These are phyloP conservation scores for Exophiala dermatitidis DNA, from an alignment of 2,329 filamentous ascomycete species.

Conservation along the genomic window DNA sequence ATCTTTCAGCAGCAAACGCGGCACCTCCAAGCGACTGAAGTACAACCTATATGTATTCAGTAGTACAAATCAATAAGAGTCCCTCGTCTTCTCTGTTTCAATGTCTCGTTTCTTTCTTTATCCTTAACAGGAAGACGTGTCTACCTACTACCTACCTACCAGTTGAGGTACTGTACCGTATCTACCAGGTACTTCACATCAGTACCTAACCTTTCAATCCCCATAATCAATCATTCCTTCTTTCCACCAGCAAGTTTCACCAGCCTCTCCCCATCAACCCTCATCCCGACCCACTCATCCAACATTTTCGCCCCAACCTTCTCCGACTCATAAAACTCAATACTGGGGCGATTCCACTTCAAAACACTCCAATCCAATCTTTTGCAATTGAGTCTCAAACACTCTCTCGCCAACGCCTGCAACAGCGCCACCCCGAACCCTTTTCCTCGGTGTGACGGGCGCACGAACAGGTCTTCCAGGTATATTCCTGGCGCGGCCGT, in stretches of 20 bases:
- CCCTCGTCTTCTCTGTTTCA: too few species aligned
- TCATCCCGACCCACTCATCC: slow-evolving; percentile 47
- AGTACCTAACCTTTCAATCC: background rate
- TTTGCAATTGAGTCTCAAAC: slow-evolving; percentile 61
- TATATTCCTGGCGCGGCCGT: slow-evolving; percentile 79
- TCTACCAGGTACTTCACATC: too few species aligned
- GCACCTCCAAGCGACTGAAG: too few species aligned
- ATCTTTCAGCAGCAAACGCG: too few species aligned
- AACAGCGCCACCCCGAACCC: slow-evolving; percentile 76
- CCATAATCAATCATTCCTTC: background rate
- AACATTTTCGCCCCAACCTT: slow-evolving; percentile 38
- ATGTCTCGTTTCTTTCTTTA: too few species aligned
- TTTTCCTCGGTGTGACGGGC: slow-evolving; percentile 59
- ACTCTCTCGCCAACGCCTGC: slow-evolving; percentile 69
- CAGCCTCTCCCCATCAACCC: slow-evolving; percentile 42
- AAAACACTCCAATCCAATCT: slow-evolving; percentile 85
- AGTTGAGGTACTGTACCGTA: too few species aligned
- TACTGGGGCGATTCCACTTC: slow-evolving; percentile 86
- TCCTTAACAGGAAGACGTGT: too few species aligned
- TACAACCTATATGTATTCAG: too few species aligned
- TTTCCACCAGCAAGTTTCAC: slow-evolving; percentile 31
- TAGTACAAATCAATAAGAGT: too few species aligned
- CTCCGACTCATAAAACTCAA: slow-evolving; percentile 65
- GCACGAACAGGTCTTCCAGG: slow-evolving; percentile 87
- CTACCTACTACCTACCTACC: too few species aligned